Evolutionary conservation across 2,329 filamentous ascomycete genomes (phyloP).

Genomic region (Herpotrichia juniperi): DNA sequence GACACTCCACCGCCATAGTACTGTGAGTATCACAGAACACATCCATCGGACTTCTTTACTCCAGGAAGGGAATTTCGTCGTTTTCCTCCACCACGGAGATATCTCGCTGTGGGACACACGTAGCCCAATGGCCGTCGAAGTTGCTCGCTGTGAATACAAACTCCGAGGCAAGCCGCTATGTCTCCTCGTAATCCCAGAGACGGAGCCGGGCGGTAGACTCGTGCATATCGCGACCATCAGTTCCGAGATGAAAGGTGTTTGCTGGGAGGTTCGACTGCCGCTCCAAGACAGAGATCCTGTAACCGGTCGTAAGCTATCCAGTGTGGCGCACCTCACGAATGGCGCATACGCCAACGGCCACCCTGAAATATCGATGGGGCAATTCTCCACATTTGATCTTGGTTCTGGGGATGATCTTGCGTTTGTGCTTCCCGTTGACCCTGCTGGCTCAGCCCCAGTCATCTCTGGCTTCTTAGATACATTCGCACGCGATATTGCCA

Average conservation of each 20-base stretch:
- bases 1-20: constrained; percentile 69
- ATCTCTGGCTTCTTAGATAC: constrained; percentile 82
- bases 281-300: constrained; percentile 36
- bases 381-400: constrained; percentile 76
- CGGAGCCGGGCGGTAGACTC: constrained; percentile 56
- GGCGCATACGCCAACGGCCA: constrained; percentile 36
- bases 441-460: constrained; percentile 74
- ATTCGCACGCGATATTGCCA: constrained; percentile 83
- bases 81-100: constrained; percentile 75
- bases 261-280: constrained; percentile 78
- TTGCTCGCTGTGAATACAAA: constrained; percentile 65
- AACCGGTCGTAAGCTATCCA: constrained; percentile 35
- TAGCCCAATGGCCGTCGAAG: constrained; percentile 60
- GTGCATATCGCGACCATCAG: constrained; percentile 81
- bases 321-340: constrained; percentile 23
- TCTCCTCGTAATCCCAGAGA: constrained; percentile 75
- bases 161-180: constrained; percentile 76
- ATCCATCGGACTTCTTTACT: constrained; percentile 83
- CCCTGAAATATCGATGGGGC: constrained; percentile 56
- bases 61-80: constrained; percentile 76
- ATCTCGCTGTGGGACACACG: constrained; percentile 84
- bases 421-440: constrained; percentile 80
- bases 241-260: constrained; percentile 77
- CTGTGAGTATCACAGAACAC: constrained; percentile 69
- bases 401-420: constrained; percentile 59